Base-by-base conservation (phyloP, 2,329 filamentous ascomycete genomes). In the Westerdykella aurantiaca region DNA sequence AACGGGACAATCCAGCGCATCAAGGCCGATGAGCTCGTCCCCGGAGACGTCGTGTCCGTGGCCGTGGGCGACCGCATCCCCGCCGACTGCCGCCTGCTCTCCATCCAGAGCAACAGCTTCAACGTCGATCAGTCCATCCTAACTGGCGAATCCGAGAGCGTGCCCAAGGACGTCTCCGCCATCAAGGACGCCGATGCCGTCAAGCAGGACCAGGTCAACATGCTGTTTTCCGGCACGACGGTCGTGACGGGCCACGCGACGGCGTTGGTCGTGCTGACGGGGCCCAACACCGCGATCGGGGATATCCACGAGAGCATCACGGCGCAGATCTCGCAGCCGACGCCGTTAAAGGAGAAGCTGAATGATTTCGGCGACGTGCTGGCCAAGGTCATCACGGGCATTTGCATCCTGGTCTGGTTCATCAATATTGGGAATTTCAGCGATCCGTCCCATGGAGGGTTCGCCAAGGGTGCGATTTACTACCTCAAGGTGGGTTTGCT, bases 261-360 rank as follows among this genome's bases (percentile, higher is more conserved):
- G 57, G 93, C 93, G 35, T 73, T 97, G 42, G 93, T 98, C 21
- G 90, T 89, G 50, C 71, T 95, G 63, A 98, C 93, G 14, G 93
- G 93, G 53, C 79, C 83, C 38, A 86, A 82, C 61, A 98, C 93
- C 21, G 93, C 93, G 31, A 98, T 98, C 70, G 93, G 93, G 58
- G 93, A 96, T 67, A 98, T 98, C 52, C 93, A 98, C 66, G 93
- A 97, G 72, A 97, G 90, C 74, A 98, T 98, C 64, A 90, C 89
- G 6, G 86, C 91, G 31, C 94, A 98, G 69, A 98, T 98, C 60
- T 97, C 91, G 17, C 90, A 95, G 66, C 93, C 93, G 0, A 98
- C 93, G 0, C 93, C 93, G 12, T 72, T 98, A 56, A 98, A 98
- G 77, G 88, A 98, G 76, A 98, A 98, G 76, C 79, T 98, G 50